Evolutionary conservation across 345 rosid species (phyloP).

Genomic region (Pelargonium nanum): DNA sequence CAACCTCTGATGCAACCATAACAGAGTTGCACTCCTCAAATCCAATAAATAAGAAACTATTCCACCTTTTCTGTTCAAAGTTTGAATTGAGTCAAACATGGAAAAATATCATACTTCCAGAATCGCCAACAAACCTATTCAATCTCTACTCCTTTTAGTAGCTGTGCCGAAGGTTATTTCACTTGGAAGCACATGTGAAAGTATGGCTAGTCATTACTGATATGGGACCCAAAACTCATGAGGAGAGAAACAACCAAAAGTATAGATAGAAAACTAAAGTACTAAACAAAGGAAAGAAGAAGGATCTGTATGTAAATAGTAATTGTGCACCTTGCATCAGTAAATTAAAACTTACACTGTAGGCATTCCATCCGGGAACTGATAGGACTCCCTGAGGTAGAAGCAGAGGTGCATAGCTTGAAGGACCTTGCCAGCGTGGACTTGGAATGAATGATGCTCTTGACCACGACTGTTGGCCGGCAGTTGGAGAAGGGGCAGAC

Average conservation of each 20-base stretch:
- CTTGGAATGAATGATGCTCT: constrained; percentile 81
- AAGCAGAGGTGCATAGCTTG: constrained; percentile 66
- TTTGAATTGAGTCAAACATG: neutral
- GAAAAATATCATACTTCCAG: too few relatives aligned
- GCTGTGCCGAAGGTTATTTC: neutral
- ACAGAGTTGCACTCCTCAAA: too few relatives aligned
- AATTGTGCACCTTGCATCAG: neutral
- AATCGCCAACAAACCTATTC: too few relatives aligned
- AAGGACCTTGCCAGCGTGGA: constrained; percentile 96
- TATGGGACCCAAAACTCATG: neutral
- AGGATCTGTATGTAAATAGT: neutral
- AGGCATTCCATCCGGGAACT: constrained; percentile 87
- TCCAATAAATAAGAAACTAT: neutral
- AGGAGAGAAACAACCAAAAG: neutral
- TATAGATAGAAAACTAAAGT: too few relatives aligned
- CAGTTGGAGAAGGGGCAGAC: constrained; percentile 60
- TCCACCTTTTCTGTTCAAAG: neutral
- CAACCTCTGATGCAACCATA: too few relatives aligned
- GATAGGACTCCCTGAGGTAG: constrained; percentile 87
- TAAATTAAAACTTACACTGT: constrained; percentile 46
- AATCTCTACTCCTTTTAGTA: too few relatives aligned
- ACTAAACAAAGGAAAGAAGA: neutral
- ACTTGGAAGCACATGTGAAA: neutral
- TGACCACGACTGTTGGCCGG: constrained; percentile 86
- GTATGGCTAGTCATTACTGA: neutral